Evolutionary conservation across 768 basidiomycete genomes (phyloP), one percentile per base, ranked within the genome.

Genomic region (Xanthoconium purpureum): DNA sequence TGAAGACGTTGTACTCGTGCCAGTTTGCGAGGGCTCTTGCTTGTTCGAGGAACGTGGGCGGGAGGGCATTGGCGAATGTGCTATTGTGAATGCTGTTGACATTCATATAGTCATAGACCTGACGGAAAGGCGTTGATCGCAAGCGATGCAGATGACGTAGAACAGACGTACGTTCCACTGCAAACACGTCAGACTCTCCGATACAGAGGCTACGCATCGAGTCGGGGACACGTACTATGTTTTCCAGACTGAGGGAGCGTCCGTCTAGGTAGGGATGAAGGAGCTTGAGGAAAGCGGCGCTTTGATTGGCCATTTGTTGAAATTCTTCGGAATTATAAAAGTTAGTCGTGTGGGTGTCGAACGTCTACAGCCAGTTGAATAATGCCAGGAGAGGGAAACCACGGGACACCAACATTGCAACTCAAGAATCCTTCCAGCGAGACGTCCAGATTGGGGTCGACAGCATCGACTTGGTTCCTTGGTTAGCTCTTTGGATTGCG

Each of bases 81-180:
- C 73, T 73, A 55, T 89, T 84, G 69, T 91, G 87, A 48, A 87
- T 85, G 44, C 63, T 77, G 61, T 87, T 78, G 49, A 90, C 86
- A 64, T 88, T 89, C 78, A 90, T 84, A 60, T 80, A 90, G 62
- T 89, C 85, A 65, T 73, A 89, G 49, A 88, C 79, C 85, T 87
- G 55, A 44, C 24, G 7, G 14, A 51, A 40, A 13, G 24, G 44
- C 3, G 33, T 30, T 43, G 43, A 39, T 38, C 35, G 45, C 24
- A 38, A 15, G 44, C 18, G 33, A 52, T 4, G 11, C 44, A 43
- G 36, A 38, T 8, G 30, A 37, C 12, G 29, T 45, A 40, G 32
- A 18, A 33, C 18, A 12, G 17, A 61, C 76, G 28, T 66, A 81
- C 80, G 59, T 80, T 80, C 75, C 77, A 80, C 79, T 80, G 28